Percentiles rank a stretch among this genome's conserved stretches.
Evolutionary conservation across 2,329 filamentous ascomycete genomes (phyloP).

Genomic region (Fusarium xyrophilum): DNA sequence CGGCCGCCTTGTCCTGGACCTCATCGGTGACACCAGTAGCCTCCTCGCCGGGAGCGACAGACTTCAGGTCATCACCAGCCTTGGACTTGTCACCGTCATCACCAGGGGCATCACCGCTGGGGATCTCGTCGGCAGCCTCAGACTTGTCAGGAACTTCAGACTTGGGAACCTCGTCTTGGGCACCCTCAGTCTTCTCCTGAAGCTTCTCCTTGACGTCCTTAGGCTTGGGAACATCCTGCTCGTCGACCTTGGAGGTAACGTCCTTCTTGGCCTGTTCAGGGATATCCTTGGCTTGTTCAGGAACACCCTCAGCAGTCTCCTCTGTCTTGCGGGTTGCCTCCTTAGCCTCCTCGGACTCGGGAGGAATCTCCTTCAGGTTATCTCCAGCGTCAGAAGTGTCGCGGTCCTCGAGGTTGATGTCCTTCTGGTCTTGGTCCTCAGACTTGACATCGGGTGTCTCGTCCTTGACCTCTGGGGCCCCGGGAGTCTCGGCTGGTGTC

Average conservation of each 20-base stretch:
- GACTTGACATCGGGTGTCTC: constrained; percentile 22
- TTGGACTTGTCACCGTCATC: constrained; percentile 29
- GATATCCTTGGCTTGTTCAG: constrained; percentile 21
- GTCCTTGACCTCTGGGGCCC: constrained; percentile 19
- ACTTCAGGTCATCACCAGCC: constrained; percentile 48
- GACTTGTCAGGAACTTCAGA: constrained; percentile 23
- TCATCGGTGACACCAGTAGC: constrained; percentile 41
- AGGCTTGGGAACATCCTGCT: constrained; percentile 25
- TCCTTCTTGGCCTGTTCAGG: constrained; percentile 28
- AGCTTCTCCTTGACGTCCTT: constrained; percentile 20
- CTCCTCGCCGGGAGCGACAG: constrained; percentile 48
- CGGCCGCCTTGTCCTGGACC: constrained; percentile 28
- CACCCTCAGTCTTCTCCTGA: constrained; percentile 23
- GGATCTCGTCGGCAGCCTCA: constrained; percentile 6
- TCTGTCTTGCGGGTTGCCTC: constrained; percentile 21
- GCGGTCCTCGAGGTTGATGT: constrained; percentile 29
- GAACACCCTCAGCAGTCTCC: constrained; percentile 26
- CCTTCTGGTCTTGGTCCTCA: constrained; percentile 14
- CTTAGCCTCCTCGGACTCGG: constrained; percentile 23
- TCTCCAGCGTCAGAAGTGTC: constrained; percentile 30
- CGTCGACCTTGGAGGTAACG: constrained; percentile 21
- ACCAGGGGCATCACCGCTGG: neutral
- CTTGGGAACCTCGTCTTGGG: constrained; percentile 35
- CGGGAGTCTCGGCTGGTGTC: constrained; percentile 29
- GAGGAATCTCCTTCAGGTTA: constrained; percentile 25